Conservation (phyloP, 257 asterid species). For the Solanum peruvianum region DNA sequence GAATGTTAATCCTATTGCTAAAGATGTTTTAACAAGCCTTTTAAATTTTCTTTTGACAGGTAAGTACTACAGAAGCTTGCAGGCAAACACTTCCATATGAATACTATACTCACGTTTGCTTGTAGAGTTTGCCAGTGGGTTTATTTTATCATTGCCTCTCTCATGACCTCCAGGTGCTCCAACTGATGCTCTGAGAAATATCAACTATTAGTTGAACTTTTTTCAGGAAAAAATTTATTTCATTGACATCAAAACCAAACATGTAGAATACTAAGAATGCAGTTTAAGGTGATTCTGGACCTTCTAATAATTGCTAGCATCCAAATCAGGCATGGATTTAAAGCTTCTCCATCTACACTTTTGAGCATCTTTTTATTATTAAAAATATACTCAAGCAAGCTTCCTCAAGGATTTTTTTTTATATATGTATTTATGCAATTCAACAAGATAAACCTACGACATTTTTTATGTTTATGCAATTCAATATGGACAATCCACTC, state of each 20-base stretch:
- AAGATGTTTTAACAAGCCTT: not conserved
- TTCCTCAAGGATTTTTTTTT: not conserved
- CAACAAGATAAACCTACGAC: not conserved
- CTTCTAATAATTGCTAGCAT: not conserved
- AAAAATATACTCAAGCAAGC: not conserved
- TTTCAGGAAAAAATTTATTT: not conserved
- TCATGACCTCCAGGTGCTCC: constrained; percentile 20
- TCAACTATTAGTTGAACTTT: not conserved
- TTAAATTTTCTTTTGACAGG: not conserved
- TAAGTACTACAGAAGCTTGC: not conserved
- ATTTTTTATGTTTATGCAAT: not conserved
- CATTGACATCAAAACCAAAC: not conserved
- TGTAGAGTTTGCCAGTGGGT: constrained; percentile 4
- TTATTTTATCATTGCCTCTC: constrained; percentile 13
- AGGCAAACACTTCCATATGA: not conserved
- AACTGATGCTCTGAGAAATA: constrained; percentile 15
- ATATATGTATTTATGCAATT: not conserved
- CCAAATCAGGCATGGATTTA: not conserved
- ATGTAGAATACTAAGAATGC: not conserved
- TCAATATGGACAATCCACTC: not conserved
- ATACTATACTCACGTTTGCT: constrained; percentile 9
- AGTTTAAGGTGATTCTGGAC: not conserved
- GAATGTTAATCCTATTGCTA: not conserved
- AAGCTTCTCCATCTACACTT: not conserved
- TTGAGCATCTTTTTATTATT: not conserved